phyloP scores from a whole-genome alignment of 192 early-diverging fungal species.

The Coemansia sp. region DNA sequence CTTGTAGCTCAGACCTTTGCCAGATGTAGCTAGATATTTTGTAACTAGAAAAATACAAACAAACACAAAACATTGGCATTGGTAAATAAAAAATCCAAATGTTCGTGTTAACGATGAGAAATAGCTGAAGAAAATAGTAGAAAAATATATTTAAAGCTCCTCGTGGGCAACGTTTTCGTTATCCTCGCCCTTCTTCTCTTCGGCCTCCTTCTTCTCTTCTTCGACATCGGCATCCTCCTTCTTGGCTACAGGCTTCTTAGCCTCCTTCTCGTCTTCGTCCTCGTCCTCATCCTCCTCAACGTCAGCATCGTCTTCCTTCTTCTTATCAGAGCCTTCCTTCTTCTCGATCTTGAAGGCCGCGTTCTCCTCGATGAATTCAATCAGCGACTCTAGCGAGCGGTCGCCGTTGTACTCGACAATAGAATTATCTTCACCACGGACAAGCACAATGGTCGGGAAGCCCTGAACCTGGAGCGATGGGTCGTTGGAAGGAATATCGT shows the following conservation, averaged over 20 bases:
- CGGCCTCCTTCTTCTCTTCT: background rate
- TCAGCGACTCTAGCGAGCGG: constrained; percentile 73
- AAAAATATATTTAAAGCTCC: constrained; percentile 17
- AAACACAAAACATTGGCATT: background rate
- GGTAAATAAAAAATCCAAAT: background rate
- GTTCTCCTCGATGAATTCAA: constrained; percentile 78
- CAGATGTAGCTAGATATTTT: too few relatives aligned
- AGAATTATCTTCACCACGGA: constrained; percentile 80
- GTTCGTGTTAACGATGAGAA: background rate
- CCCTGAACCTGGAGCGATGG: constrained; percentile 74
- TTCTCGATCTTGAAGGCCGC: constrained; percentile 58
- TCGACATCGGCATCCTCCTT: constrained; percentile 13
- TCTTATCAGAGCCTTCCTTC: constrained; percentile 33
- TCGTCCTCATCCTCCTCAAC: constrained; percentile 27
- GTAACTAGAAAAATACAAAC: too few relatives aligned
- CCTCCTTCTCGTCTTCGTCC: constrained; percentile 21
- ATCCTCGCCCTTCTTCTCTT: constrained; percentile 13
- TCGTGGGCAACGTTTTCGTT: constrained; percentile 17
- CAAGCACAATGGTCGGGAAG: constrained; percentile 93
- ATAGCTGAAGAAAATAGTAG: background rate
- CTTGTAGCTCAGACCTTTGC: constrained; percentile 96
- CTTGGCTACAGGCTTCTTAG: constrained; percentile 28
- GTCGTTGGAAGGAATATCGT: constrained; percentile 77
- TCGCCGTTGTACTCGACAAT: constrained; percentile 82
- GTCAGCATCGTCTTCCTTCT: constrained; percentile 32